Conservation (phyloP, 2,329 filamentous ascomycete genomes). For the Stachybotrys chartarum region DNA sequence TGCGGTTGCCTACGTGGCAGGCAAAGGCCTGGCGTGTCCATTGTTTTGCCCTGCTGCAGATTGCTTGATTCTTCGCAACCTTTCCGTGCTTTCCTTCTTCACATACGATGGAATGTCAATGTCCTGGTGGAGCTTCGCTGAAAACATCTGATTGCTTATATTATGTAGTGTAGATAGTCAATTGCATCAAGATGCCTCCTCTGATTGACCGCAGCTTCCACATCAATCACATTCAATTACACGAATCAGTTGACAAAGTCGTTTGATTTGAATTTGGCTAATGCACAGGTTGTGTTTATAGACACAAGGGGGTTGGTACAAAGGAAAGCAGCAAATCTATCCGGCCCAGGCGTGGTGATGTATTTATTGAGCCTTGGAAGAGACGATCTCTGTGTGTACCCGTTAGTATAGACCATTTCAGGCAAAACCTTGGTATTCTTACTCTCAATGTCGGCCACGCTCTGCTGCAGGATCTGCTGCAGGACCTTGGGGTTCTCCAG, state of each 20-base stretch:
- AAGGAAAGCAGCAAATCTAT: slow-evolving; percentile 37
- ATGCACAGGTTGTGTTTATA: slow-evolving; percentile 54
- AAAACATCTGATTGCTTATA: not conserved
- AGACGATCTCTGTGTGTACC: slow-evolving; percentile 46
- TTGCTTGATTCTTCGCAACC: too few species aligned
- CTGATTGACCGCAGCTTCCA: not conserved
- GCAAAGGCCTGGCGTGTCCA: too few species aligned
- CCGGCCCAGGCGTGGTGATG: slow-evolving; percentile 23
- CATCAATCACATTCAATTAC: slow-evolving; percentile 5
- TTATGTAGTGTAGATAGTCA: not conserved
- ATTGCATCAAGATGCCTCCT: not conserved
- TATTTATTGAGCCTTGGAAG: slow-evolving; percentile 57
- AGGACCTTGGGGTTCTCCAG: slow-evolving; percentile 95
- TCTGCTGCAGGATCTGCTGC: slow-evolving; percentile 97
- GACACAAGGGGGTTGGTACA: slow-evolving; percentile 42
- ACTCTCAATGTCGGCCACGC: slow-evolving; percentile 94
- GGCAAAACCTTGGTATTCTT: slow-evolving; percentile 18
- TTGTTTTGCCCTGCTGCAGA: too few species aligned
- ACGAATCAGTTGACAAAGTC: slow-evolving; percentile 14
- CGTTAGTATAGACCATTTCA: slow-evolving; percentile 23
- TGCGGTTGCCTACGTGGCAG: too few species aligned
- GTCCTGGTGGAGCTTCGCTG: not conserved
- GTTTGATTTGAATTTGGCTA: slow-evolving; percentile 44
- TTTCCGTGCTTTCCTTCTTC: too few species aligned
- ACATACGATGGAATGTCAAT: too few species aligned